phyloP scores from a whole-genome alignment of 345 rosid genomes.

The Camelina laxa region DNA sequence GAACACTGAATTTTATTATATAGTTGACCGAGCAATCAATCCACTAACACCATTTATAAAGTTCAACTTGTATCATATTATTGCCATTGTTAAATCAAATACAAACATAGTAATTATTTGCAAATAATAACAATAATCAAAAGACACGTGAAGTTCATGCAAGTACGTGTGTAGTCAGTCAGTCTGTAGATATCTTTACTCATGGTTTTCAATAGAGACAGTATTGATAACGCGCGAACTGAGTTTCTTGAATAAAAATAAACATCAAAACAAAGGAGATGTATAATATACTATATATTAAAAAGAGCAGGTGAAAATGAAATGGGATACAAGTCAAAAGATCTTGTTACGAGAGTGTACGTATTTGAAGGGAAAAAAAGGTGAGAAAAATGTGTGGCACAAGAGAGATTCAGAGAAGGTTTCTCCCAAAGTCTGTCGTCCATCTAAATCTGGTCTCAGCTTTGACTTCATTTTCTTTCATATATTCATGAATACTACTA shows the following conservation, averaged over 20 bases:
- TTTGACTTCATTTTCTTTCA: constrained; percentile 5
- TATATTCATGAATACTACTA: background rate
- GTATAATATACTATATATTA: background rate
- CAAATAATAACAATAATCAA: background rate
- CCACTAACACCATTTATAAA: background rate
- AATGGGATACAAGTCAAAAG: constrained; percentile 16
- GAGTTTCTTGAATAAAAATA: background rate
- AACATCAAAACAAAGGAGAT: background rate
- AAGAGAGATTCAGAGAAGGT: constrained; percentile 15
- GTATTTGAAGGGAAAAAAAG: background rate
- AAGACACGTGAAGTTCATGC: constrained; percentile 8
- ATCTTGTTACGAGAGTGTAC: background rate
- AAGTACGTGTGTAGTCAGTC: background rate
- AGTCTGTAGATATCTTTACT: background rate
- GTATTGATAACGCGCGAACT: background rate
- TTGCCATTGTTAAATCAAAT: background rate
- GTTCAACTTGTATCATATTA: background rate
- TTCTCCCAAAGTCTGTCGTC: background rate
- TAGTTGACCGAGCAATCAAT: constrained; percentile 6
- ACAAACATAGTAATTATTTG: background rate
- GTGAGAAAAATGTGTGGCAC: background rate
- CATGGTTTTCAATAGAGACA: background rate
- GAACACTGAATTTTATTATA: background rate
- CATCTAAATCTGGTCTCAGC: background rate
- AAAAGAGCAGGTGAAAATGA: background rate